phyloP scores from a whole-genome alignment of 805 yeast species.

The Teunomyces pallodes region DNA sequence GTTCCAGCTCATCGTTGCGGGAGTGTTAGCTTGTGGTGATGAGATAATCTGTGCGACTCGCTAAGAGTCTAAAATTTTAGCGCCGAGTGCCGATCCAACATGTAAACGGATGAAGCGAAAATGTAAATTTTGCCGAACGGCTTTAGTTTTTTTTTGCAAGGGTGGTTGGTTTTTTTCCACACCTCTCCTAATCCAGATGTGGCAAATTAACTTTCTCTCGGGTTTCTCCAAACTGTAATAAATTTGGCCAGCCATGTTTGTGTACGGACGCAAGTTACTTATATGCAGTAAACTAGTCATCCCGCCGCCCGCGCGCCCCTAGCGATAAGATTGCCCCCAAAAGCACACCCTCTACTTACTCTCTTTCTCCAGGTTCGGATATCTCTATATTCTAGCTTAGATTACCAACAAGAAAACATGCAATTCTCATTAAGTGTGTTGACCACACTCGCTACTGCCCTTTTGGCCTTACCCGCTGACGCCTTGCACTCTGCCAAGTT shows the following conservation, averaged over 20 bases:
- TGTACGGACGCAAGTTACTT: neutral
- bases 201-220: too few species aligned
- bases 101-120: neutral
- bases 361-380: neutral
- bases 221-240: too few species aligned
- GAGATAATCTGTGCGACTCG: neutral
- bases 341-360: neutral
- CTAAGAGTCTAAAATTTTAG: neutral
- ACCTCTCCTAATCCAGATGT: too few species aligned
- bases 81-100: neutral
- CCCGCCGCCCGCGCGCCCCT: neutral
- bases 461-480: conserved; percentile 28
- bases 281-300: neutral
- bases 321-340: conserved; percentile 9
- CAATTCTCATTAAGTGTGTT: conserved; percentile 36
- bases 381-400: neutral
- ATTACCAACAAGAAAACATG: conserved; percentile 16
- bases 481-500: conserved; percentile 54
- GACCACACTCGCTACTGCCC: conserved; percentile 42
- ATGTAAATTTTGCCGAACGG: neutral
- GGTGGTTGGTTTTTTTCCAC: neutral
- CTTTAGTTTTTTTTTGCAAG: neutral
- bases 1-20: neutral
- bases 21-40: too few species aligned
- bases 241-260: too few species aligned